phyloP scores from a whole-genome alignment of 2,329 filamentous ascomycete genomes.

The Cryphonectria japonica region DNA sequence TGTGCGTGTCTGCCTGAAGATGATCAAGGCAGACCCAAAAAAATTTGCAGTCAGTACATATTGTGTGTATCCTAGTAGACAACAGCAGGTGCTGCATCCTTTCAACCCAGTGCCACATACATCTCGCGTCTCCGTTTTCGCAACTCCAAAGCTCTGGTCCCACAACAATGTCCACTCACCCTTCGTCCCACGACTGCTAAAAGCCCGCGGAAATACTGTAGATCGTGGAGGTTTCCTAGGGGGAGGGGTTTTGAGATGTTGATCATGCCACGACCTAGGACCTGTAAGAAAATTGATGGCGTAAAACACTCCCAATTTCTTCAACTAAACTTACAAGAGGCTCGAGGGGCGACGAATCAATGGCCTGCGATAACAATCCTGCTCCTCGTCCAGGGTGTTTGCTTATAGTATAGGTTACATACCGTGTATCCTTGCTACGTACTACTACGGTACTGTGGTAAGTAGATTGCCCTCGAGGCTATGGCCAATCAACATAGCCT shows the following conservation, averaged over 20 bases:
- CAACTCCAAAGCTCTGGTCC: background rate
- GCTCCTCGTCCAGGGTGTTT: constrained; percentile 1
- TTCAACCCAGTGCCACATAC: background rate
- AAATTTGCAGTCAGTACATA: background rate
- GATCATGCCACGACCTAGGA: background rate
- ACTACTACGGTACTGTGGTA: too few relatives aligned
- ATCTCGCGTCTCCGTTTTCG: background rate
- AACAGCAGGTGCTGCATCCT: background rate
- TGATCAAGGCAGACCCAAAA: background rate
- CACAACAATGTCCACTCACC: background rate
- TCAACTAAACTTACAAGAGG: constrained; percentile 17
- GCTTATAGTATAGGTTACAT: background rate
- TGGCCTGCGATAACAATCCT: constrained; percentile 24
- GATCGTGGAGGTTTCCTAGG: background rate
- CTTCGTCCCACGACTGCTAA: background rate
- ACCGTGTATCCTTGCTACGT: too few relatives aligned
- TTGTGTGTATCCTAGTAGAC: background rate
- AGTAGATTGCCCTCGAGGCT: background rate
- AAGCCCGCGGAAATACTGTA: background rate
- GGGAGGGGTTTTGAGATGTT: background rate
- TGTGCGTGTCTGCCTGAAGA: background rate
- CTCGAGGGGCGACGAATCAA: constrained; percentile 19
- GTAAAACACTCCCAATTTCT: constrained; percentile 27
- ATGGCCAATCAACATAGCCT: background rate
- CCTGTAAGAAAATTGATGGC: constrained; percentile 17